Evolutionary conservation across 177 flowering plant genomes (phyloP).

Genomic region (Vitis hybrid): DNA sequence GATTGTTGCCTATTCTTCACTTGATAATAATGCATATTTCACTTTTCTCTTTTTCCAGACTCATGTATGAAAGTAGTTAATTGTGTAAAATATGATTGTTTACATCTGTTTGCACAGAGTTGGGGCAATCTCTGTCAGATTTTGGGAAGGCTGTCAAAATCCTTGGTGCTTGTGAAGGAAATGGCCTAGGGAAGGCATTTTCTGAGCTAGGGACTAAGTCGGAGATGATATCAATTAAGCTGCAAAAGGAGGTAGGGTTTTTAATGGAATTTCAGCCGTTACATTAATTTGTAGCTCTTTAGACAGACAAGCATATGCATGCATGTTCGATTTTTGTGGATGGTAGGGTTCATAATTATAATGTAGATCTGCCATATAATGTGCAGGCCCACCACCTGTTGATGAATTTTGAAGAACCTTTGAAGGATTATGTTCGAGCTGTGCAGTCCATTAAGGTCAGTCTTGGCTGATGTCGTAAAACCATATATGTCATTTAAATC

Average conservation of each 20-base stretch:
- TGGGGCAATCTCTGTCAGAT: constrained; percentile 85
- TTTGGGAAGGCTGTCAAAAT: constrained; percentile 93
- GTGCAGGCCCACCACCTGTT: constrained; percentile 78
- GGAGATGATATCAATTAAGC: constrained; percentile 69
- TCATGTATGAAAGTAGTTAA: not conserved
- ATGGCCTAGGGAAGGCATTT: constrained; percentile 85
- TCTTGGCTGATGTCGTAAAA: constrained; percentile 2
- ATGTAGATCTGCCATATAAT: not conserved
- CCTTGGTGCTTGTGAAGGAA: constrained; percentile 82
- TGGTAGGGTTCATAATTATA: not conserved
- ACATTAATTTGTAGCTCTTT: too few relatives aligned
- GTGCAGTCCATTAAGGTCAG: constrained; percentile 93
- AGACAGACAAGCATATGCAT: not conserved
- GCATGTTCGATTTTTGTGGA: not conserved
- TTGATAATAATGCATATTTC: not conserved
- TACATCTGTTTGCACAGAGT: constrained; percentile 44
- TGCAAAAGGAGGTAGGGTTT: constrained; percentile 76
- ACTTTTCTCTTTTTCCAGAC: constrained; percentile 2
- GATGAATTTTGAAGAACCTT: constrained; percentile 97
- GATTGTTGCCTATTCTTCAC: not conserved
- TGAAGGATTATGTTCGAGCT: constrained; percentile 95
- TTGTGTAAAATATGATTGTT: not conserved
- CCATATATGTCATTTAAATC: not conserved
- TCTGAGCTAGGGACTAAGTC: constrained; percentile 88
- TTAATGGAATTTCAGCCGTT: not conserved